Evolutionary conservation across 305 asterid species (phyloP), one percentile per base, ranked within the genome.

Genomic region (Nicotiana rustica): DNA sequence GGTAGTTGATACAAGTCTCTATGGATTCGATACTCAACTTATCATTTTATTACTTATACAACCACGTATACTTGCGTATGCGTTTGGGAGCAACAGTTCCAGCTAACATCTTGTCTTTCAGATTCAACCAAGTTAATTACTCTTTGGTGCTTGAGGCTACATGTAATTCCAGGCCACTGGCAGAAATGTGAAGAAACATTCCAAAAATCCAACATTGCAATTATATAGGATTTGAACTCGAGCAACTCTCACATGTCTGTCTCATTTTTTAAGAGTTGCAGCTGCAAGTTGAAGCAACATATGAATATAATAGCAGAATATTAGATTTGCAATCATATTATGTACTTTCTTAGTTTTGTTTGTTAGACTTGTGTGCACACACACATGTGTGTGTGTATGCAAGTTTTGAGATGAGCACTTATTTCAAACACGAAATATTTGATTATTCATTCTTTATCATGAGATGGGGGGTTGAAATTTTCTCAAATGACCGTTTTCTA

Each of bases 121-220:
- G 89, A 67, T 86, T 77, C 71, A 87, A 78, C 67, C 69, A 31
- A 29, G 80, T 78, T 25, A 25, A 25, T 25, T 59, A 84, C 85
- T 61, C 89, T 67, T 76, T 82, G 49, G 52, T n/a, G 29, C 69
- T 64, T 13, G 7, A 8, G 9, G 57, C 79, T 75, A 64, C 90
- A 89, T 15, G 60, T 83, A 38, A 87, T 84, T 44, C 90, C 89
- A 18, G 82, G 76, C 88, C 92, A 89, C 36, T 60, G 82, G 85
- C 86, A 84, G 31, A 85, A 85, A 81, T 81, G 87, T 73, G 78
- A 79, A 13, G 91, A 89, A 31, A 29, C 83, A 36, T 85, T 84
- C 89, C 88, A 83, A 15, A 83, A 82, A 68, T 73, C 64, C 56
- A 85, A 73, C 78, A 76, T 49, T 18, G 70, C 71, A 12, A 31